A percentile compares a stretch with the other conserved stretches of the same genome.
These are phyloP conservation scores for Russula abietina DNA, from an alignment of 768 basidiomycete genomes.

Conservation along the genomic window DNA sequence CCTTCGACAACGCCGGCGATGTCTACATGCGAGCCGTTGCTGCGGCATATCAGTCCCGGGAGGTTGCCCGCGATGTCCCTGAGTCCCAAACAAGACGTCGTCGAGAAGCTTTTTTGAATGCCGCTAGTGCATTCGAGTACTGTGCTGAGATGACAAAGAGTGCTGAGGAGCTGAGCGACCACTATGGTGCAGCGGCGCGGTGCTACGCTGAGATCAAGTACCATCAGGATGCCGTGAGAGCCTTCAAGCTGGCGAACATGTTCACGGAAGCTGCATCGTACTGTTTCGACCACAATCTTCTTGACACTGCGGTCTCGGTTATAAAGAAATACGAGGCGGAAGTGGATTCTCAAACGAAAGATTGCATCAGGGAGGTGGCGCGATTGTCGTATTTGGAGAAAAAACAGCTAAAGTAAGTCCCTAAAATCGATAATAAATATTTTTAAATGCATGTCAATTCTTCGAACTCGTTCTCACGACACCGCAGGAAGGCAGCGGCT, in stretches of 20 bases:
- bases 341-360: slow-evolving; percentile 13
- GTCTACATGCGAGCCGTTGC: slow-evolving; percentile 1
- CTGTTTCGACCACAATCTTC: slow-evolving; percentile 18
- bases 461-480: background rate
- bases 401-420: slow-evolving; percentile 12
- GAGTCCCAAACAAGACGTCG: background rate
- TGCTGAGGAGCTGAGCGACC: background rate
- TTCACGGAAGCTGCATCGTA: slow-evolving; percentile 19
- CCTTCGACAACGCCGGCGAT: slow-evolving; percentile 14
- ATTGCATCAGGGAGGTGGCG: slow-evolving; percentile 10
- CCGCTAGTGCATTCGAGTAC: slow-evolving; percentile 3
- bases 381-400: slow-evolving; percentile 9
- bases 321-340: slow-evolving; percentile 1
- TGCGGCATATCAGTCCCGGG: background rate
- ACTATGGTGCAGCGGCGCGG: slow-evolving; percentile 4
- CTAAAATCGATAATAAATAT: too few relatives aligned
- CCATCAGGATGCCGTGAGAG: slow-evolving; percentile 3
- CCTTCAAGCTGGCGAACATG: slow-evolving; percentile 4
- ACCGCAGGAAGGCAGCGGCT: slow-evolving; percentile 39
- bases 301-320: slow-evolving; percentile 5
- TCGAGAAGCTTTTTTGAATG: slow-evolving; percentile 2
- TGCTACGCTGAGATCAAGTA: slow-evolving; percentile 11
- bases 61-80: slow-evolving; percentile 12
- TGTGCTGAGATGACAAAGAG: background rate
- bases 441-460: background rate